These are phyloP conservation scores for Bremia lactucae DNA, from an alignment of 352 stramenopile genomes.

Conservation along the genomic window DNA sequence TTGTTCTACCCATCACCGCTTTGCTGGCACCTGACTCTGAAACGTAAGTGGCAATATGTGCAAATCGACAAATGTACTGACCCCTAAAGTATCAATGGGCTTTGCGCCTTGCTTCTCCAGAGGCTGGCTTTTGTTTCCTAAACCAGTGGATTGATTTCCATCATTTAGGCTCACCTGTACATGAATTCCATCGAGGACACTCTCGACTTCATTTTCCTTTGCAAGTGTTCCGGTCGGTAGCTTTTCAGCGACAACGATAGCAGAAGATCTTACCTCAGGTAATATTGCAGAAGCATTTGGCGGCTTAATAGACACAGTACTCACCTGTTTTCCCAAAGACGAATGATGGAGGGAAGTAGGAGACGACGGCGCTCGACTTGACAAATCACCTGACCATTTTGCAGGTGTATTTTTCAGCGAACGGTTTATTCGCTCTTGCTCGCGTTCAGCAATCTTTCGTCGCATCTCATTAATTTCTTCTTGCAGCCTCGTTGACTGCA, in stretches of 20 bases:
- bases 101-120: conserved; percentile 1
- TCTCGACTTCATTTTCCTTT: background rate
- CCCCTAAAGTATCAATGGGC: conserved; percentile 11
- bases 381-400: conserved; percentile 6
- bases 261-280: conserved; percentile 2
- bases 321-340: conserved; percentile 5
- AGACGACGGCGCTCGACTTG: conserved; percentile 11
- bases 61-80: conserved; percentile 24
- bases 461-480: conserved; percentile 45
- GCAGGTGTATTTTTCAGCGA: conserved; percentile 9
- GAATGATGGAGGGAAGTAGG: conserved; percentile 1
- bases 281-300: background rate
- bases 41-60: conserved; percentile 13
- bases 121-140: background rate
- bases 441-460: conserved; percentile 41
- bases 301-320: background rate
- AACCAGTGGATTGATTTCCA: conserved; percentile 2
- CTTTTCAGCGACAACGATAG: conserved; percentile 1
- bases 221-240: background rate
- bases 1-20: conserved; percentile 18
- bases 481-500: conserved; percentile 6
- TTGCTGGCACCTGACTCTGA: conserved; percentile 13
- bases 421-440: conserved; percentile 26
- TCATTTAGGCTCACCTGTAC: conserved; percentile 2
- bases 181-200: background rate